Evolutionary conservation across 306 rosid genomes (phyloP), one percentile per base, ranked within the genome.

Genomic region (Carpinus fangiana): DNA sequence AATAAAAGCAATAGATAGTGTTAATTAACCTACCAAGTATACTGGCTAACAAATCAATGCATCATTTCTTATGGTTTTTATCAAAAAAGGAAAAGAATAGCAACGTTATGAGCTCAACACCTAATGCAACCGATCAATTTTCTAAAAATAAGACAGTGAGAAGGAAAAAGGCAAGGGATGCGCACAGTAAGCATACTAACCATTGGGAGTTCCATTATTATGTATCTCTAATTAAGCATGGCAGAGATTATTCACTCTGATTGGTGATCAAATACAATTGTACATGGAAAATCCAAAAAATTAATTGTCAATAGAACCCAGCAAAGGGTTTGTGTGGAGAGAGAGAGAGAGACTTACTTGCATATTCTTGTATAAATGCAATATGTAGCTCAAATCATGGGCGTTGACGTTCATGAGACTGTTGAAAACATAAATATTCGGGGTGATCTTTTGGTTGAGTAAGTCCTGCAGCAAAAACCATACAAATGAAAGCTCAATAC

Each of bases 361-460:
- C 95, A 90, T 89, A 80, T 86, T 83, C 85, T 80, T 84, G 83
- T 89, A 88, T 68, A 91, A 82, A 20, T 81, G 79, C 62, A 89
- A 82, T 21, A 89, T 84, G 89, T 94, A 94, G 87, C 76, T 90
- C 86, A 94, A 83, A 77, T 94, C 97, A 81, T 76, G 90, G 76
- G 97, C 84, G 52, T 94, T 94, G 82, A 84, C 97, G 61, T 94
- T 94, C 98, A 94, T 94, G 82, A 94, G 93, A 87, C 98, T 92
- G 93, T 94, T 94, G 87, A 90, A 87, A 54, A 94, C 95, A 50
- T 89, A 94, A 52, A 88, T 87, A 84, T 94, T 94, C 10, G 98
- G 97, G 82, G 84, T 86, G 76, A 92, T 87, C 84, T 92, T 89
- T 89, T 92, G 91, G 77, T 65, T 88, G 65, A 84, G 89, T 88